Evolutionary conservation across 1,139 yeast species (phyloP).

Genomic region (Wickerhamomyces sp.): DNA sequence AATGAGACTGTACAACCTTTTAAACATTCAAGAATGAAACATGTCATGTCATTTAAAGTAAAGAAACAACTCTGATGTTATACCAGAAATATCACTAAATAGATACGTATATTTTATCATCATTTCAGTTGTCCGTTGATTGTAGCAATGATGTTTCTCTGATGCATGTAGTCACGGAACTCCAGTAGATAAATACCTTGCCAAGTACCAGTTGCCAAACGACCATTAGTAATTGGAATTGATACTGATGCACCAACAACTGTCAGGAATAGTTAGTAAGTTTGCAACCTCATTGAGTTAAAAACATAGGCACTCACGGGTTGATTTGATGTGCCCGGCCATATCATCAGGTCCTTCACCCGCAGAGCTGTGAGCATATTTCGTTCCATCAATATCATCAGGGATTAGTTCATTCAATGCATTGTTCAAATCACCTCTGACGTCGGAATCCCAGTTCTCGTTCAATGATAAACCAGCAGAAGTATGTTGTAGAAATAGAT

Average conservation of each 20-base stretch:
- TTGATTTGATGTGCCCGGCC: conserved; percentile 74
- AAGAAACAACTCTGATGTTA: too few relatives aligned
- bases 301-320: conserved; percentile 24
- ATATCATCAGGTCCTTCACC: conserved; percentile 82
- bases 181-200: conserved; percentile 77
- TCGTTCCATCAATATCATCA: conserved; percentile 40
- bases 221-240: conserved; percentile 67
- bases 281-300: background rate
- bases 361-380: conserved; percentile 46
- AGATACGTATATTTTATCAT: too few relatives aligned
- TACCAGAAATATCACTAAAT: too few relatives aligned
- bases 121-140: conserved; percentile 46
- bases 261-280: background rate
- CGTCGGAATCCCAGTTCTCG: conserved; percentile 80
- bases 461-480: conserved; percentile 72
- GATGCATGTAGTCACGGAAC: conserved; percentile 59
- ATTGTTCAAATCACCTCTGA: conserved; percentile 60
- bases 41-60: too few relatives aligned
- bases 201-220: conserved; percentile 75
- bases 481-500: conserved; percentile 72
- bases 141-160: conserved; percentile 67
- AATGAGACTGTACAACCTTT: background rate
- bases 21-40: background rate
- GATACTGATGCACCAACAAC: conserved; percentile 61
- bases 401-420: conserved; percentile 66